A percentile compares a stretch with the other conserved stretches of the same genome.
Conservation (phyloP, 2,329 filamentous ascomycete genomes). For the Ophiosphaerella narmari region DNA sequence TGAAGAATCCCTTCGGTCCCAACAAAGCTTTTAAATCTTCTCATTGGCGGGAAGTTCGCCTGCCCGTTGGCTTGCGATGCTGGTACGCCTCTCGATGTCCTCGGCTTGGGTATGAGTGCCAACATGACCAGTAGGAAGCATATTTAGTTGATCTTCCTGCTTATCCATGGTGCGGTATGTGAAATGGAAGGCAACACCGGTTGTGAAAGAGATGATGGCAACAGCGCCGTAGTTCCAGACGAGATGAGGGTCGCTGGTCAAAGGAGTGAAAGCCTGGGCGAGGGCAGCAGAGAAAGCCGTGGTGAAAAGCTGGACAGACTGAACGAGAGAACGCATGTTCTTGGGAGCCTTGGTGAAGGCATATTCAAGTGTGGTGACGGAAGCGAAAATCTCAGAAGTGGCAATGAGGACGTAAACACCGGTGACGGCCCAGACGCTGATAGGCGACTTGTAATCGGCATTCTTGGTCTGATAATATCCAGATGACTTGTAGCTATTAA, state of each 20-base stretch:
- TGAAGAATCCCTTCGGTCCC: not conserved
- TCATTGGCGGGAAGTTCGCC: conserved; percentile 8
- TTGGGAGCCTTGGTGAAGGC: conserved; percentile 74
- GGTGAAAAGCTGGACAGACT: conserved; percentile 44
- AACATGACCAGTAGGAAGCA: conserved; percentile 45
- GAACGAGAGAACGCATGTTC: conserved; percentile 59
- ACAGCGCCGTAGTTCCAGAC: conserved; percentile 44
- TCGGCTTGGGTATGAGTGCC: conserved; percentile 31
- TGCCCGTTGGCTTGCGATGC: conserved; percentile 11
- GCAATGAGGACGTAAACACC: conserved; percentile 60
- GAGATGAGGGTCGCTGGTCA: conserved; percentile 34
- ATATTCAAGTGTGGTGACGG: conserved; percentile 72
- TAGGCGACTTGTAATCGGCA: conserved; percentile 46
- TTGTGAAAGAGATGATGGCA: conserved; percentile 42
- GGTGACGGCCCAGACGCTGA: conserved; percentile 61
- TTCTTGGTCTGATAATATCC: conserved; percentile 51
- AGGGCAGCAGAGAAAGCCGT: conserved; percentile 40
- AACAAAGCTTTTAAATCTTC: conserved; percentile 12
- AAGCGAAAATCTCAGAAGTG: conserved; percentile 65
- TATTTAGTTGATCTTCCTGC: conserved; percentile 44
- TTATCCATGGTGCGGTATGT: conserved; percentile 39
- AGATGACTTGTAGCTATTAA: conserved; percentile 53
- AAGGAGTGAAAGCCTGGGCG: conserved; percentile 34
- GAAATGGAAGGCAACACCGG: conserved; percentile 40
- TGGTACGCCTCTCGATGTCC: conserved; percentile 37